Conservation (phyloP, 23 red algal genomes). For the Gracilaria gracilis region DNA sequence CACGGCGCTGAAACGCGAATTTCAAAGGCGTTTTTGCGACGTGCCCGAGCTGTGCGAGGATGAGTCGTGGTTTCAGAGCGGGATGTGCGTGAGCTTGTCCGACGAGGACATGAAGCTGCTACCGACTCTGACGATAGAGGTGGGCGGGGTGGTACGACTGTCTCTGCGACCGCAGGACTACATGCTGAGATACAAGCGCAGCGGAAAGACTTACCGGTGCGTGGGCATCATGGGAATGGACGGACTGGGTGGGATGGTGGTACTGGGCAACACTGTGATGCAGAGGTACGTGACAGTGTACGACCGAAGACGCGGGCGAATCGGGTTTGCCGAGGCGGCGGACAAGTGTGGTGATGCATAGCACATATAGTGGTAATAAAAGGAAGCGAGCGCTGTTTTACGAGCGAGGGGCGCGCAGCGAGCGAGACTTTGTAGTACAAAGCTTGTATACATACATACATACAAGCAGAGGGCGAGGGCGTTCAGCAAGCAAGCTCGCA, state of each 20-base stretch:
- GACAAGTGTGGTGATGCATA: constrained; percentile 49
- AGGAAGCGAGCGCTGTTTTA: background rate
- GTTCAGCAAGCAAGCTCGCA: constrained; percentile 36
- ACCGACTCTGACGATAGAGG: constrained; percentile 68
- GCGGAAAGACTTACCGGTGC: constrained; percentile 81
- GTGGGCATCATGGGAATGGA: constrained; percentile 86
- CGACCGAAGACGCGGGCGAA: constrained; percentile 81
- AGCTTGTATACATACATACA: too few relatives aligned
- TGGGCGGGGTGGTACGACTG: constrained; percentile 72
- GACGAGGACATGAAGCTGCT: constrained; percentile 72
- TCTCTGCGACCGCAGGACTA: constrained; percentile 81
- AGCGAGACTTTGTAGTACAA: background rate
- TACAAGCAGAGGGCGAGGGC: background rate
- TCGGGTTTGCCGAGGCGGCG: constrained; percentile 87
- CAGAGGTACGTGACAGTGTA: constrained; percentile 91
- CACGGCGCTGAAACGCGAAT: constrained; percentile 58
- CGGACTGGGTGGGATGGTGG: constrained; percentile 77
- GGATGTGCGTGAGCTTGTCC: constrained; percentile 73
- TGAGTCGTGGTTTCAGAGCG: constrained; percentile 85
- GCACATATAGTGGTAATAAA: background rate
- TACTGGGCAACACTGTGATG: constrained; percentile 94
- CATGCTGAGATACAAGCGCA: constrained; percentile 77
- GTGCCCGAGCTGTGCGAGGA: constrained; percentile 83
- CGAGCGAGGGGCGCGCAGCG: background rate
- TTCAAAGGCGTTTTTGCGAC: constrained; percentile 75